phyloP scores from a whole-genome alignment of 139 green algal species.

The Volvox reticuliferus region DNA sequence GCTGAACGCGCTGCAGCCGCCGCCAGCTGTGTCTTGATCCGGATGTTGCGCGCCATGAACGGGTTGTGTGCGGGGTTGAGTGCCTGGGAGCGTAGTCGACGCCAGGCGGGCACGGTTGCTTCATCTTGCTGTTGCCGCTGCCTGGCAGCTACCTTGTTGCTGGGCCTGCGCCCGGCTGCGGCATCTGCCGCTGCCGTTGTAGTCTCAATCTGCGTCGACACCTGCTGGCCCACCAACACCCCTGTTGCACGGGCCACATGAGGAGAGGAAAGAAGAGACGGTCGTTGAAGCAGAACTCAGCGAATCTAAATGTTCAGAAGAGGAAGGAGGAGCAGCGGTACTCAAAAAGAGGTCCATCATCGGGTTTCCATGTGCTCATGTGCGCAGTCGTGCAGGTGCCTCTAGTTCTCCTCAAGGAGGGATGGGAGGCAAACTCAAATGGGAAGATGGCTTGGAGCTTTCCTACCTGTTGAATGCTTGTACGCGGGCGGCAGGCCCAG shows the following conservation, averaged over 20 bases:
- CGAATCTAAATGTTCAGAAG: too few relatives aligned
- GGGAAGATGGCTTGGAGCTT: too few relatives aligned
- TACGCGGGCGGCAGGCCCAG: constrained; percentile 20
- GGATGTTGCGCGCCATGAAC: constrained; percentile 39
- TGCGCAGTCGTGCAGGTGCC: too few relatives aligned
- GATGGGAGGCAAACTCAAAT: too few relatives aligned
- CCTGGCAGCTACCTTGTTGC: neutral
- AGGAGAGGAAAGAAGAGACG: too few relatives aligned
- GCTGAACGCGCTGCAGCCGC: neutral
- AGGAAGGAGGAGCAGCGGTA: too few relatives aligned
- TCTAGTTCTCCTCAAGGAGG: too few relatives aligned
- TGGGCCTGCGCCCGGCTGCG: neutral
- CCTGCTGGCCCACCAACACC: constrained; percentile 12
- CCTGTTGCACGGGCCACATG: neutral
- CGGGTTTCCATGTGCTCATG: too few relatives aligned
- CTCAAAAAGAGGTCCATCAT: too few relatives aligned
- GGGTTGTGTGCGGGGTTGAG: constrained; percentile 39
- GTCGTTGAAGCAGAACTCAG: too few relatives aligned
- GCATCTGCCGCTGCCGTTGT: neutral
- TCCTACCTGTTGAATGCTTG: neutral
- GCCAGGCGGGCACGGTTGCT: neutral
- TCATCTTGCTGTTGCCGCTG: neutral
- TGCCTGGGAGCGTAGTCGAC: neutral
- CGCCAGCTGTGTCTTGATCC: constrained; percentile 36
- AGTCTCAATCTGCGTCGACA: neutral